Base-by-base conservation (phyloP, 495 filamentous ascomycete species). In the Penicilliopsis zonata region DNA sequence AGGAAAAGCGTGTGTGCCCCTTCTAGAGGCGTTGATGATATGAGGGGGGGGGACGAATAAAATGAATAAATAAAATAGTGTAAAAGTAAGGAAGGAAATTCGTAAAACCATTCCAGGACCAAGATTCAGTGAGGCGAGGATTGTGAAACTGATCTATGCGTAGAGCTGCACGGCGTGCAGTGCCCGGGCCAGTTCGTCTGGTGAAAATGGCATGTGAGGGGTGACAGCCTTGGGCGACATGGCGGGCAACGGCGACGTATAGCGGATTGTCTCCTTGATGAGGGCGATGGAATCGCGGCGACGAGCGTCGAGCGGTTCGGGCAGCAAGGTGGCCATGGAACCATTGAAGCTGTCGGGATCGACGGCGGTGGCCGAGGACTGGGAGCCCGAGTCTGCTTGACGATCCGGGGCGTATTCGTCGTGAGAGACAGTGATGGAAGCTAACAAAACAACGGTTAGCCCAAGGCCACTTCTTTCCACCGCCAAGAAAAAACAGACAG, bases 81-180 rank as follows among this genome's bases (percentile, higher is more conserved):
- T 23, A 23, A 10, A 23, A 23, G 6, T 10, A 10, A 6, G 21
- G 21, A 6, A 6, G 6, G 21, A 23, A 23, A 10, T 6, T 6
- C 21, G 6, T 6, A 10, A 23, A 23, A 23, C 21, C 21, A n/a
- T n/a, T n/a, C n/a, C 21, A 23, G 10, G 10, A 23, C 21, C 21
- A 6, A 6, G 10, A 6, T 23, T 6, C 21, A 6, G 10, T 6
- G 10, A 23, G 21, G 6, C 6, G 21, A 10, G 21, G 6, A 23
- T 23, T 10, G 21, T n/a, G n/a, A n/a, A n/a, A 27, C 14, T 5
- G 10, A 27, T 27, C n/a, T 12, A 60, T 4, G 43, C 43, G 43
- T 44, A 60, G 40, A 63, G 44, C 38, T 57, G 59, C 36, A 65
- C 50, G 29, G 55, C 53, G 42, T 49, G 48, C 51, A 66, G 52